Evolutionary conservation across 2,329 filamentous ascomycete genomes (phyloP).

Genomic region (Chrysoporthe deuterocubensis): DNA sequence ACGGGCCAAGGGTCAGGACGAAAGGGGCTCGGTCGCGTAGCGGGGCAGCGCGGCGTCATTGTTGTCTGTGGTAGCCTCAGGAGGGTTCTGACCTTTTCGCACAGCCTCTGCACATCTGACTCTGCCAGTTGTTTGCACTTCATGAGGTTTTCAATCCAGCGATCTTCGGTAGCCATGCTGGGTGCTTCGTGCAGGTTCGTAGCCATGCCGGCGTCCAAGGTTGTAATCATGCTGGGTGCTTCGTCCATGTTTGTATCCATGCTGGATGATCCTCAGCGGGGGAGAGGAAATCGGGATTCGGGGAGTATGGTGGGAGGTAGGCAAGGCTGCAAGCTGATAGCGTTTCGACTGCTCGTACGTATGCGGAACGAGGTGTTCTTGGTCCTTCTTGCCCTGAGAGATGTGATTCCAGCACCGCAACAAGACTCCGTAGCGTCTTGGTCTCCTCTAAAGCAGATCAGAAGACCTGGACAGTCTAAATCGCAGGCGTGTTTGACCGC

Average conservation of each 20-base stretch:
- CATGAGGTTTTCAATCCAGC: conserved; percentile 98
- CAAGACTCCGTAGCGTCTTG: no score
- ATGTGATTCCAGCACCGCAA: no score
- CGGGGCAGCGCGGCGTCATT: not conserved
- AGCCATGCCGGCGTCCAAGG: conserved; percentile 67
- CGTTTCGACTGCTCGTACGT: no score
- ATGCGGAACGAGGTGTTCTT: no score
- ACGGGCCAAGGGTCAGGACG: not conserved
- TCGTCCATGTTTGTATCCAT: conserved; percentile 98
- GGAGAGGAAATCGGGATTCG: not conserved
- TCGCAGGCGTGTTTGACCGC: no score
- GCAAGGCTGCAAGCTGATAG: not conserved
- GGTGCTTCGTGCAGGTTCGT: no score
- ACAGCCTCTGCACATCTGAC: conserved; percentile 91
- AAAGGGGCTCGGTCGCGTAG: conserved; percentile 1
- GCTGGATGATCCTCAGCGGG: conserved; percentile 31
- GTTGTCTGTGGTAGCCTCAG: not conserved
- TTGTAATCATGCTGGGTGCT: no score
- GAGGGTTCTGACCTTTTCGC: conserved; percentile 78
- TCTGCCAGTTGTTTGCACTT: conserved; percentile 97
- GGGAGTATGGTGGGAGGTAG: conserved; percentile 6
- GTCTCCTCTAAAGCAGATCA: no score
- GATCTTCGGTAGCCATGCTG: no score
- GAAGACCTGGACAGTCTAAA: no score
- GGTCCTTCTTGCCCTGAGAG: no score